Evolutionary conservation across 345 rosid species (phyloP).

Genomic region (Citrus unshiu): DNA sequence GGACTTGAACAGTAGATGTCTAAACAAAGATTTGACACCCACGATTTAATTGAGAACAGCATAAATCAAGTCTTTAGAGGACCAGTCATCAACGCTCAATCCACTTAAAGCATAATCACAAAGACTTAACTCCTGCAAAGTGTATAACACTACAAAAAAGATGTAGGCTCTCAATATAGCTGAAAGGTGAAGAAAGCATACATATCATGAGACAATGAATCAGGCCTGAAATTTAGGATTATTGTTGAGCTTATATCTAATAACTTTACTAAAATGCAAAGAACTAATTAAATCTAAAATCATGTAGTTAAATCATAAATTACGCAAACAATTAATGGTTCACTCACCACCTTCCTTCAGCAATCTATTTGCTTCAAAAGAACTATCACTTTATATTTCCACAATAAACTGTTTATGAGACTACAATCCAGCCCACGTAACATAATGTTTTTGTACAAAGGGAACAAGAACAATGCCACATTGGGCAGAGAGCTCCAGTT

Average conservation of each 20-base stretch:
- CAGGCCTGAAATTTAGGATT: not conserved
- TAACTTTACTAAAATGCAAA: not conserved
- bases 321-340: not conserved
- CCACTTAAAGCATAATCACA: not conserved
- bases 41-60: not conserved
- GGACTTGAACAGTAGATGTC: not conserved
- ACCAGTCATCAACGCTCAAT: not conserved
- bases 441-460: not conserved
- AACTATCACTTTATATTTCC: not conserved
- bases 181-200: not conserved
- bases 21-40: not conserved
- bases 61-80: not conserved
- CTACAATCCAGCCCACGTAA: not conserved
- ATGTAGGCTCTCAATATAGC: not conserved
- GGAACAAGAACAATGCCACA: not conserved
- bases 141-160: not conserved
- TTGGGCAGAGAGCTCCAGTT: not conserved
- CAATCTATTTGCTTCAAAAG: not conserved
- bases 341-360: not conserved
- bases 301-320: not conserved
- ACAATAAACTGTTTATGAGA: not conserved
- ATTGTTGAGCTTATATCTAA: not conserved
- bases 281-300: not conserved
- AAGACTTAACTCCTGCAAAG: not conserved
- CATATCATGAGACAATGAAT: not conserved